Evolutionary conservation across 176 grass and related monocot species (phyloP), one percentile per base, ranked within the genome.

Genomic region (Avena sativa): DNA sequence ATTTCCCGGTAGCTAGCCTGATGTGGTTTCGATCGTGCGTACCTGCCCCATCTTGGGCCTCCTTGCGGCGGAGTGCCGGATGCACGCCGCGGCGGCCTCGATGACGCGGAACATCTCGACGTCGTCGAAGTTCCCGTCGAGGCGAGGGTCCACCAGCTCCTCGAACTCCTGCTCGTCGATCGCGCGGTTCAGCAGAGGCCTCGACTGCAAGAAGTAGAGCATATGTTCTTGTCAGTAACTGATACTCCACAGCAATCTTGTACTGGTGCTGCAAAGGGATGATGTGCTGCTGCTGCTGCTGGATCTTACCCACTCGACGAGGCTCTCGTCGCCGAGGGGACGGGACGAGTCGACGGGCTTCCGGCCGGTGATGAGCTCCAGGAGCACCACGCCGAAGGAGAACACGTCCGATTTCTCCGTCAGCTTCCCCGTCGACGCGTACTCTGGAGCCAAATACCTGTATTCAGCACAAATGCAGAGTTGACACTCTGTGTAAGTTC

Each of bases 391-490:
- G 1, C 94, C 94, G 44, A 94, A 98, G 85, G 97, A 98, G 82
- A 94, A 98, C 61, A 96, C 94, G 64, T 98, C 94, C 56, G 97
- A 98, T 79, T 84, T 88, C 66, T 98, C 94, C 0, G 93, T 98
- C 66, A 98, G 71, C 82, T 98, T 98, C 48, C 97, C 94, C 3
- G 87, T 89, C 4, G 92, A 96, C 0, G 94, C 97, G 64, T 98
- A 98, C 81, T 98, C 87, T 14, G 94, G 97, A 50, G 96, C 96
- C 93, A 98, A 70, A 74, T 98, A 98, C 78, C 96, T 96, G 46
- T 6, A 87, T 74, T 32, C 53, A 83, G 0, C 47, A 84, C 51
- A 84, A 51, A 77, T 4, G 6, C 50, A 58, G 44, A 44, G 48
- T 81, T 50, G 4, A n/a, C 4, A 52, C 57, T 32, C 2, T 6